These are phyloP conservation scores for Leccinum obscurum DNA, from an alignment of 768 basidiomycete species.

Conservation along the genomic window DNA sequence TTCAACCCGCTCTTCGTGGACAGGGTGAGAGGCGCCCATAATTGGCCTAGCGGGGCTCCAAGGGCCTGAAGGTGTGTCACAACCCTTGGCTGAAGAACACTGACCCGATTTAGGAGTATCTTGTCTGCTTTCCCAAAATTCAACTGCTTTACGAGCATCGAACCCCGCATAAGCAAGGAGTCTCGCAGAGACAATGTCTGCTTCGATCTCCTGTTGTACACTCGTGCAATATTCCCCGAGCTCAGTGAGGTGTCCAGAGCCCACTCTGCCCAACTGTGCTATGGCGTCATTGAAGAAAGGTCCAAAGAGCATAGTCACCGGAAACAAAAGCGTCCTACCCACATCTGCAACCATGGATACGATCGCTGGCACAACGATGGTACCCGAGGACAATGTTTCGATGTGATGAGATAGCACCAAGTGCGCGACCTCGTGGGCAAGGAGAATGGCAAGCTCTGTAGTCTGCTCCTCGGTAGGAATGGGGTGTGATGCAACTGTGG, in stretches of 20 bases:
- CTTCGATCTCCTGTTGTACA: constrained; percentile 86
- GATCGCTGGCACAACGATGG: constrained; percentile 79
- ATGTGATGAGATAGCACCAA: constrained; percentile 88
- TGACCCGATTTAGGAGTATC: constrained; percentile 23
- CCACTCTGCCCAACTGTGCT: constrained; percentile 74
- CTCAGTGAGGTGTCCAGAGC: constrained; percentile 72
- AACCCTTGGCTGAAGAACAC: constrained; percentile 20
- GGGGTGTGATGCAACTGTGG: constrained; percentile 40
- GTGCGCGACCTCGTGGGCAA: constrained; percentile 94
- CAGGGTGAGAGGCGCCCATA: constrained; percentile 46
- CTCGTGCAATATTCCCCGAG: constrained; percentile 77
- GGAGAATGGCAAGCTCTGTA: constrained; percentile 81
- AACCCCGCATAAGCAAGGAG: constrained; percentile 92
- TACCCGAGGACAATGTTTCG: constrained; percentile 84
- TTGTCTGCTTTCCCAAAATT: constrained; percentile 75
- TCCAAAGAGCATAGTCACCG: constrained; percentile 87
- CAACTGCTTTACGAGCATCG: constrained; percentile 78
- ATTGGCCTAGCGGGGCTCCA: constrained; percentile 30
- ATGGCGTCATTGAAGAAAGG: constrained; percentile 96
- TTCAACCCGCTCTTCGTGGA: constrained; percentile 41
- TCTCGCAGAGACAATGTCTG: constrained; percentile 84
- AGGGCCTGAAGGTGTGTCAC: constrained; percentile 8
- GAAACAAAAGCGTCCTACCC: constrained; percentile 77
- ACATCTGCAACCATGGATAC: constrained; percentile 78
- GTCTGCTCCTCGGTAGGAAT: constrained; percentile 81